Base-by-base conservation (phyloP, 2,329 filamentous ascomycete species). In the Cercospora zeina region DNA sequence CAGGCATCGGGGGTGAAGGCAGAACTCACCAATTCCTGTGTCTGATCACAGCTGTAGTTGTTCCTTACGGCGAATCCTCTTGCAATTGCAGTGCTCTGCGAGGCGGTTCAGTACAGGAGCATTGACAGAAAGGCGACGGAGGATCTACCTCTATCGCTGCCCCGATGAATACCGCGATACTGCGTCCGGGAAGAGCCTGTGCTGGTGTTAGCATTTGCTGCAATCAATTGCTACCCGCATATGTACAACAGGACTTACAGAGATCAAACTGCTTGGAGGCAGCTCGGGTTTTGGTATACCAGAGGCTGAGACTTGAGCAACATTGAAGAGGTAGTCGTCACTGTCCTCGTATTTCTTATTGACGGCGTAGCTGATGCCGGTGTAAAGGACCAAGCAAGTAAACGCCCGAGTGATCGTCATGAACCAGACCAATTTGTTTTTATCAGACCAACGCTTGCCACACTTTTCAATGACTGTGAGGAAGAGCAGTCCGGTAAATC, bases 61-160 rank as follows among this genome's bases (percentile, higher is more conserved):
- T 88, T 87, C 64, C 81, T 80, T 9, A 85, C 78, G 1, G 81
- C 84, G 67, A 89, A 89, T 0, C 84, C 84, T 55, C 86, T 85
- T 14, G 83, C 86, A 47, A 89, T 86, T 9, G 85, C 85, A 4
- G 49, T 53, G 16, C 49, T 53, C 49, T 53, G 49, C 6, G 13
- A 53, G 21, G 1, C 16, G 3, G 19, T 14, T 53, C 49, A 53
- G 49, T 7, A n/a, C 2, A 21, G 14, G n/a, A 19, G 13, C 10
- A 1, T 6, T 11, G 3, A 14, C n/a, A 21, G 11, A 1, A 1
- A 13, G 2, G 19, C n/a, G 34, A 21, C 2, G 9, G 5, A 14
- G 11, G 7, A 11, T 11, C 2, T 21, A 34, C 49, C 67, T 89
- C 86, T 24, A 88, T 80, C 0, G 83, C 77, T 2, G 83, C 82